Percentiles rank a stretch among this genome's conserved stretches.
Evolutionary conservation across 805 yeast genomes (phyloP).

Genomic region (Candida koratica): DNA sequence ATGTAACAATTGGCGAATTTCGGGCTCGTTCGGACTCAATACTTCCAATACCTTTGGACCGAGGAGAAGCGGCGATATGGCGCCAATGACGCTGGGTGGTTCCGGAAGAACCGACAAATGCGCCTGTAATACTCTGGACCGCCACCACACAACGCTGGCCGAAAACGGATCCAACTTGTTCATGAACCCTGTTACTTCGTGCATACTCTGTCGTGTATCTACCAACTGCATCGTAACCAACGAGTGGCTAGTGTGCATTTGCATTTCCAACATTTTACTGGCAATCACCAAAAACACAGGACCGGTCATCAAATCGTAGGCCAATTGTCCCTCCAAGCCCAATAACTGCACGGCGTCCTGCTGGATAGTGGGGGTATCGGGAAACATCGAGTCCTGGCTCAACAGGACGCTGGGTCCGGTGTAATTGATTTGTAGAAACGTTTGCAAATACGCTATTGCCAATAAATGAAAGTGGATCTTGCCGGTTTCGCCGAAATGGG

Average conservation of each 20-base stretch:
- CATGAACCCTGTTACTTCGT: slow-evolving; percentile 10
- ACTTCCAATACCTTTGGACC: slow-evolving; percentile 27
- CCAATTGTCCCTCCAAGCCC: slow-evolving; percentile 61
- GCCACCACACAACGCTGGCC: slow-evolving; percentile 70
- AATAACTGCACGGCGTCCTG: slow-evolving; percentile 39
- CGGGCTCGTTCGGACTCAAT: slow-evolving; percentile 28
- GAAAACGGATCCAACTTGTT: slow-evolving; percentile 26
- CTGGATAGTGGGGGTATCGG: slow-evolving; percentile 18
- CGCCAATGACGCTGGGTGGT: slow-evolving; percentile 47
- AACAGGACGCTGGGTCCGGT: slow-evolving; percentile 71
- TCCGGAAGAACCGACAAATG: slow-evolving; percentile 66
- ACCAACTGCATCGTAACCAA: slow-evolving; percentile 5
- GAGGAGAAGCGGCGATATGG: slow-evolving; percentile 40
- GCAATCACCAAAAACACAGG: slow-evolving; percentile 34
- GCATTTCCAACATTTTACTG: slow-evolving; percentile 29
- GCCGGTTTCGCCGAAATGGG: slow-evolving; percentile 8
- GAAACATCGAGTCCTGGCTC: slow-evolving; percentile 28
- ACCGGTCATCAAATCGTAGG: slow-evolving; percentile 50
- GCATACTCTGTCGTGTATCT: slow-evolving; percentile 5
- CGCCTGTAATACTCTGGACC: slow-evolving; percentile 61
- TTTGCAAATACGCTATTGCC: slow-evolving; percentile 61
- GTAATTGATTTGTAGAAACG: slow-evolving; percentile 70
- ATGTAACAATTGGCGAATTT: slow-evolving; percentile 34
- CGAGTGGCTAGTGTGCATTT: slow-evolving; percentile 31
- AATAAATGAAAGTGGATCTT: slow-evolving; percentile 28